Evolutionary conservation across 352 stramenopile species (phyloP), one percentile per base, ranked within the genome.

Genomic region (Globisporangium echinulatum): DNA sequence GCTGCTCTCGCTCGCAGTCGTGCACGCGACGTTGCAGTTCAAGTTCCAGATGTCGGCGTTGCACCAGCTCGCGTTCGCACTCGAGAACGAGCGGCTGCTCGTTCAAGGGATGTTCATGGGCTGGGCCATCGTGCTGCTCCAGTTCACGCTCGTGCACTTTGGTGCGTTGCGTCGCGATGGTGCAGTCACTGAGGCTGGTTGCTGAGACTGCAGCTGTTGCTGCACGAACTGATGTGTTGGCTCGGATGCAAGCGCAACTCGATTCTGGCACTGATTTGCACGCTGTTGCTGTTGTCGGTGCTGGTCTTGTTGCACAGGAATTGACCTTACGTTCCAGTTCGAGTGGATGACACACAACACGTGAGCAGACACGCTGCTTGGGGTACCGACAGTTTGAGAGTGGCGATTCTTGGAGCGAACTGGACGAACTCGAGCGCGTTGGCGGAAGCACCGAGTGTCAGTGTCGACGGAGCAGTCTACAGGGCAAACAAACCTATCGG

Each of bases 41-140:
- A 64, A 54, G 37, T 58, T 77, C 17, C 66, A 54, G 0, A 68
- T 68, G 33, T 67, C 66, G 7, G 51, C 64, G 2, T 8, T 66
- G 4, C 72, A 77, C 39, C 66, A 73, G 36, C 40, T 78, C 13
- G 70, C 68, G 4, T 82, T 82, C 50, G 71, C 79, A 33, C 63
- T 82, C 53, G 15, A 19, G n/a, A 51, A 19, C 7, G 19, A 51
- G 14, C 19, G 47, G 14, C 11, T 33, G 14, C 5, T 51, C 5
- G 39, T 52, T 25, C 49, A 52, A 38, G 49, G 49, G 1, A 7
- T 39, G 7, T 39, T 52, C n/a, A 9, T 52, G 7, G 14, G 17
- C 17, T 52, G 17, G 49, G 19, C 19, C 9, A 38, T 52, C 49
- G 14, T 39, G 5, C 7, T 36, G 17, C 19, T 52, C 7, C 38